Conservation (phyloP, 169 alveolate genomes). For the Eimeria falciformis region DNA sequence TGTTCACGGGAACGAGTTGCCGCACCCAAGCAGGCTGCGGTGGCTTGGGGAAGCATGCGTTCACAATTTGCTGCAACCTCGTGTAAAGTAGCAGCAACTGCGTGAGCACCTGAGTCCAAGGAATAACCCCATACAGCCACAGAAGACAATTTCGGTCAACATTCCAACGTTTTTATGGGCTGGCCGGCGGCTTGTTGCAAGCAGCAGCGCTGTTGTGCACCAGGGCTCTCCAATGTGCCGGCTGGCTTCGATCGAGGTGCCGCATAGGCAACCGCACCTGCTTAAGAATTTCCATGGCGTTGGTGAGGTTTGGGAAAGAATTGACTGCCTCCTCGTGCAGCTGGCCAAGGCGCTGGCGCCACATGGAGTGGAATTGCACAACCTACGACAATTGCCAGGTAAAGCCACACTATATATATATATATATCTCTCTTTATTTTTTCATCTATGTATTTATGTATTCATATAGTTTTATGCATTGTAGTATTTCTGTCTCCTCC, state of each 20-base stretch:
- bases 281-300: constrained; percentile 74
- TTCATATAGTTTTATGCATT: not conserved
- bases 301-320: constrained; percentile 54
- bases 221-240: no score
- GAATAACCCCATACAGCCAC: no score
- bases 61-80: constrained; percentile 56
- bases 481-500: not conserved
- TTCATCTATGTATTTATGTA: no score
- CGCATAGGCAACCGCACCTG: constrained; percentile 38
- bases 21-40: constrained; percentile 60
- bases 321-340: constrained; percentile 36
- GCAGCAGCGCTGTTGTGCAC: not conserved
- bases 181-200: not conserved
- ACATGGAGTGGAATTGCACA: no score
- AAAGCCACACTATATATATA: no score
- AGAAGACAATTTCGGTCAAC: not conserved
- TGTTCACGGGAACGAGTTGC: constrained; percentile 46
- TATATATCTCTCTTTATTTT: no score
- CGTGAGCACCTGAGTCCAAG: constrained; percentile 20
- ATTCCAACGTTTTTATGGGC: not conserved
- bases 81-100: constrained; percentile 64
- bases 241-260: no score
- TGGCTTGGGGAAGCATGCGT: constrained; percentile 32
- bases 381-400: no score
- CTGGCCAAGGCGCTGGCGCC: constrained; percentile 35